phyloP scores from a whole-genome alignment of 208 protist species.

The Acanthamoeba triangularis region DNA sequence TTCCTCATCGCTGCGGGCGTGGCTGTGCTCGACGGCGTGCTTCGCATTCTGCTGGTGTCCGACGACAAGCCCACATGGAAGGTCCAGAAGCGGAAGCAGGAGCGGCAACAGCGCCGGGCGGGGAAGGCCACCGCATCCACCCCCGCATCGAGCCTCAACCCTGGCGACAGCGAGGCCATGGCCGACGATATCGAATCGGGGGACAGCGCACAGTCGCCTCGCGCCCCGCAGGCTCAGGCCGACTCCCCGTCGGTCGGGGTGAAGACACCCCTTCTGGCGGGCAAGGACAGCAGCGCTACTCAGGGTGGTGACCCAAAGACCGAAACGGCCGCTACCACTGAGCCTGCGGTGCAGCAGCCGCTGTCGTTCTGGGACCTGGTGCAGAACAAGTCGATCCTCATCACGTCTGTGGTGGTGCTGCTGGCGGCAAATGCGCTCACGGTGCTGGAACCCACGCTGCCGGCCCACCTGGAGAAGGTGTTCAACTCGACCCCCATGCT shows the following conservation, averaged over 20 bases:
- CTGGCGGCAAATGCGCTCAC: neutral
- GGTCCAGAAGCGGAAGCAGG: neutral
- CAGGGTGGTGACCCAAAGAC: neutral
- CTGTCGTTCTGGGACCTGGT: neutral
- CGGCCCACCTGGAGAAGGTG: neutral
- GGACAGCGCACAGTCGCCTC: neutral
- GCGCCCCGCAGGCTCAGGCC: neutral
- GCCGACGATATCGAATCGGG: neutral
- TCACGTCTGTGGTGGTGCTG: neutral
- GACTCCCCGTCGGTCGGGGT: neutral
- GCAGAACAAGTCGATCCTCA: conserved; percentile 3
- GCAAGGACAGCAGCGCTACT: neutral
- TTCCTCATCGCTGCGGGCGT: conserved; percentile 9
- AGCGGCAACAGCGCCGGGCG: neutral
- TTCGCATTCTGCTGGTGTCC: conserved; percentile 4
- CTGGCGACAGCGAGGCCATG: neutral
- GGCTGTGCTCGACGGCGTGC: neutral
- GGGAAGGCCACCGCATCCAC: neutral
- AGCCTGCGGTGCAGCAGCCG: too few relatives aligned
- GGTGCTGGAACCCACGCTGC: neutral
- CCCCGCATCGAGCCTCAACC: neutral
- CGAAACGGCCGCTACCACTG: neutral
- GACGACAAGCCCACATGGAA: neutral
- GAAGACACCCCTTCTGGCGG: neutral
- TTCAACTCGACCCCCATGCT: neutral